Conservation (phyloP, 192 early-diverging fungal species). For the Ambispora gerdemannii region DNA sequence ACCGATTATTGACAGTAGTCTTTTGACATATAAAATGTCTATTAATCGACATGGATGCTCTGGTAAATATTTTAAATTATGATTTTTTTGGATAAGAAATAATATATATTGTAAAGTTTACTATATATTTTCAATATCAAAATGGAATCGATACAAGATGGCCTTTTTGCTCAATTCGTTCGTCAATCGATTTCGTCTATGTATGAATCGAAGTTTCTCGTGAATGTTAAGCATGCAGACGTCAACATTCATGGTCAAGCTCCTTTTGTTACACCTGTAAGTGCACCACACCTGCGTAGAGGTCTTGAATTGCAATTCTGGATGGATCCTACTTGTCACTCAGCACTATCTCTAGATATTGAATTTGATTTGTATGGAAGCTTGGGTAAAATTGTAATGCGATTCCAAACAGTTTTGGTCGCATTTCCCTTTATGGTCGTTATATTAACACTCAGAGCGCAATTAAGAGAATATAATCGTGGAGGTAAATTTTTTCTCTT, state of each 20-base stretch:
- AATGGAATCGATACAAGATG: too few relatives aligned
- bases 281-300: constrained; percentile 18
- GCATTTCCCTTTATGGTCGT: constrained; percentile 66
- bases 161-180: constrained; percentile 49
- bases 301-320: constrained; percentile 51
- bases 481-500: constrained; percentile 18
- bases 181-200: constrained; percentile 54
- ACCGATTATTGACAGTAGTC: constrained; percentile 49
- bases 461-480: constrained; percentile 40
- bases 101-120: too few relatives aligned
- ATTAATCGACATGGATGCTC: constrained; percentile 37
- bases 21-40: constrained; percentile 51
- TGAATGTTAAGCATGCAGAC: constrained; percentile 43
- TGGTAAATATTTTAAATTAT: constrained; percentile 34
- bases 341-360: constrained; percentile 46
- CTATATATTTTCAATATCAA: too few relatives aligned
- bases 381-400: constrained; percentile 63
- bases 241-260: constrained; percentile 53
- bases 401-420: constrained; percentile 68
- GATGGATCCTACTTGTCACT: constrained; percentile 51
- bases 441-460: constrained; percentile 48
- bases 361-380: constrained; percentile 67
- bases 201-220: constrained; percentile 53
- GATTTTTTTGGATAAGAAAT: too few relatives aligned
- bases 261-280: constrained; percentile 38